These are phyloP conservation scores for Phyllosticta citrichinensis DNA, from an alignment of 2,329 filamentous ascomycete species.

Conservation along the genomic window DNA sequence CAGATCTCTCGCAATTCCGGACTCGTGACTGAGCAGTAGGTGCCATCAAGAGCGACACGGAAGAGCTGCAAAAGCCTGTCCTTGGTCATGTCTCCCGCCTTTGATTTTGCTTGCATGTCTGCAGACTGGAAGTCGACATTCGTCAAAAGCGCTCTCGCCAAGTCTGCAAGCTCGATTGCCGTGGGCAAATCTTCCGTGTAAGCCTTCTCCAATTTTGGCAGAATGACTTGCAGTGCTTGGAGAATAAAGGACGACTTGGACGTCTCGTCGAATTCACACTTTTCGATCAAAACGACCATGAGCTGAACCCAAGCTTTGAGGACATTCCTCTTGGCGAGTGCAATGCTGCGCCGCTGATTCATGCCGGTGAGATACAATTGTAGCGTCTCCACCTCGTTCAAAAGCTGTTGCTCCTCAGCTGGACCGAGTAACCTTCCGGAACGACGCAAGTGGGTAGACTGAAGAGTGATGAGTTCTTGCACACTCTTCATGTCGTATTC, in stretches of 20 bases:
- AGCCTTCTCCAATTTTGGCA: constrained; percentile 76
- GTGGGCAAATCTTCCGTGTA: constrained; percentile 59
- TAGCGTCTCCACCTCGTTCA: constrained; percentile 41
- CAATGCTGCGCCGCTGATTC: constrained; percentile 38
- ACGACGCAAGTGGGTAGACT: constrained; percentile 51
- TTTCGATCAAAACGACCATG: constrained; percentile 71
- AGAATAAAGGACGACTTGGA: constrained; percentile 69
- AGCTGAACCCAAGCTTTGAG: constrained; percentile 79
- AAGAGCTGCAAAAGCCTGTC: constrained; percentile 90
- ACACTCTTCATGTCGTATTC: constrained; percentile 60
- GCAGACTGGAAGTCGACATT: constrained; percentile 53
- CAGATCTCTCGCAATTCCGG: constrained; percentile 69
- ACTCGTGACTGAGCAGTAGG: constrained; percentile 62
- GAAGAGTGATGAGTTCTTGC: constrained; percentile 62
- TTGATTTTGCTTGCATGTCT: constrained; percentile 1
- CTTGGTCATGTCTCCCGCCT: constrained; percentile 58
- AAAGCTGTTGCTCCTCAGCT: constrained; percentile 28
- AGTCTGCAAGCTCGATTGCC: constrained; percentile 63
- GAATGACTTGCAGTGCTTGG: constrained; percentile 74
- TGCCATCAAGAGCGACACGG: constrained; percentile 71
- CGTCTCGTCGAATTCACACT: constrained; percentile 65
- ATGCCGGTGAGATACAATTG: constrained; percentile 1
- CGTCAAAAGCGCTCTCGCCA: constrained; percentile 64
- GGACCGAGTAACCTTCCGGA: constrained; percentile 24
- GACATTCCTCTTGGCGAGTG: constrained; percentile 50